A percentile compares a stretch with the other conserved stretches of the same genome.
phyloP scores from a whole-genome alignment of 2,329 filamentous ascomycete genomes.

The Colletotrichum eleusines region DNA sequence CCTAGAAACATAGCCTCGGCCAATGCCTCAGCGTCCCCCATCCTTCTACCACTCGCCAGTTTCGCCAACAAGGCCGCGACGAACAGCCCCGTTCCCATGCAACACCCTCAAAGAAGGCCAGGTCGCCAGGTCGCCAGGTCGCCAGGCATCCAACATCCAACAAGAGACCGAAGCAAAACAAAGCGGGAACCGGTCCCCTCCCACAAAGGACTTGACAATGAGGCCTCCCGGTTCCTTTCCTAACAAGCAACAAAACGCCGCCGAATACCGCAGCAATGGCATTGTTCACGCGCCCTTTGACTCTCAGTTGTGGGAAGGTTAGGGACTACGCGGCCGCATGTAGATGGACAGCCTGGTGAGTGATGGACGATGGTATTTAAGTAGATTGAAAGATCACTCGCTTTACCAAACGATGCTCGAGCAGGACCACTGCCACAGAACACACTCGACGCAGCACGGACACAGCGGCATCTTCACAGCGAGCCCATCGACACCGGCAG shows the following conservation, averaged over 20 bases:
- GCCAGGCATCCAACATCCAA: too few species aligned
- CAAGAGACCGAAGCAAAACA: background rate
- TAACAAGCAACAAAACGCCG: background rate
- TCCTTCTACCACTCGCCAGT: background rate
- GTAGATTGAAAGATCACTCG: too few species aligned
- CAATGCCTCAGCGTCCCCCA: background rate
- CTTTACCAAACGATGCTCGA: background rate
- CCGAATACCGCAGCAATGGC: background rate
- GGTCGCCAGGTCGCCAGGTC: too few species aligned
- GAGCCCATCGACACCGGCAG: background rate
- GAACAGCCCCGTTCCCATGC: background rate
- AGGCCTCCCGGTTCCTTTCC: background rate
- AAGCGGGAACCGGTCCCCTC: background rate
- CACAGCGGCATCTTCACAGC: background rate
- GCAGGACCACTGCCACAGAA: background rate
- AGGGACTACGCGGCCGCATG: background rate
- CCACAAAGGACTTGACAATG: background rate
- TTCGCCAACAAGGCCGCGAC: too few species aligned
- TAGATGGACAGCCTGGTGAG: background rate
- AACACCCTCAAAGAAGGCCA: background rate
- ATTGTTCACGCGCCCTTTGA: constrained; percentile 3
- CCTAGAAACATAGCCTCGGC: background rate
- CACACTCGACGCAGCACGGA: background rate
- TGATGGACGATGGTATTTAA: background rate
- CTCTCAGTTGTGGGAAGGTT: background rate